Evolutionary conservation across 345 rosid species (phyloP).

Genomic region (Tarenaya hassleriana): DNA sequence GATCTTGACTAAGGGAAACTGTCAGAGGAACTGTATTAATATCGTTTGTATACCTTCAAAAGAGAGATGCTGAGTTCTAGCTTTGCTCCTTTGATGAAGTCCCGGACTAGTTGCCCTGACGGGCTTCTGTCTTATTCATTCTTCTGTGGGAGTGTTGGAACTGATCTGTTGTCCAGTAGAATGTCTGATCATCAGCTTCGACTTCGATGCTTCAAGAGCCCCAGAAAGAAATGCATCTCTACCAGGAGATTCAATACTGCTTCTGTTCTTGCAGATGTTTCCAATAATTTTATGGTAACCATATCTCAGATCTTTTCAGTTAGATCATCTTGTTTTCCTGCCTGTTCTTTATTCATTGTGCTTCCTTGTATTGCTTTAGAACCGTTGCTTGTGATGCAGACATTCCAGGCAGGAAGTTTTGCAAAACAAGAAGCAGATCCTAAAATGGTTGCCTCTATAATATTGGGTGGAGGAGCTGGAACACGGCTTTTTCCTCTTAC

Average conservation of each 20-base stretch:
- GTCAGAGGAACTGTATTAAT: neutral
- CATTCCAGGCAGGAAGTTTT: slow-evolving; percentile 31
- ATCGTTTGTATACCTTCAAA: too few relatives aligned
- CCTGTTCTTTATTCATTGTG: neutral
- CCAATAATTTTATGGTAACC: slow-evolving; percentile 47
- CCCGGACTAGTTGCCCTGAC: slow-evolving; percentile 23
- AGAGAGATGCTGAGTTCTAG: slow-evolving; percentile 24
- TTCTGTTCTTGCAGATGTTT: slow-evolving; percentile 48
- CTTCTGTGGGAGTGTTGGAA: slow-evolving; percentile 24
- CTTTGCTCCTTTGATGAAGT: slow-evolving; percentile 19
- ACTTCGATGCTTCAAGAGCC: slow-evolving; percentile 18
- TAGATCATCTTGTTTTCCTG: neutral
- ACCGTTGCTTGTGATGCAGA: slow-evolving; percentile 29
- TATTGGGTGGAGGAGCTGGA: slow-evolving; percentile 89
- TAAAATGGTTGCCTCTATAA: slow-evolving; percentile 63
- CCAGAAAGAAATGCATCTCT: slow-evolving; percentile 19
- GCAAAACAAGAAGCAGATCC: slow-evolving; percentile 54
- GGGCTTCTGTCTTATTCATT: slow-evolving; percentile 31
- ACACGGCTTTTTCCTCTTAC: slow-evolving; percentile 81
- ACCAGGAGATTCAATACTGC: slow-evolving; percentile 24
- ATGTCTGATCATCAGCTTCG: slow-evolving; percentile 26
- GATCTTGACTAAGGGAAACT: slow-evolving; percentile 16
- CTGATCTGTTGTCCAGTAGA: slow-evolving; percentile 14
- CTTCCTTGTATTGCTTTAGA: neutral
- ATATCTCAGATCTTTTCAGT: too few relatives aligned